Base-by-base conservation (phyloP, 2,329 filamentous ascomycete species). In the Fusarium mexicanum region DNA sequence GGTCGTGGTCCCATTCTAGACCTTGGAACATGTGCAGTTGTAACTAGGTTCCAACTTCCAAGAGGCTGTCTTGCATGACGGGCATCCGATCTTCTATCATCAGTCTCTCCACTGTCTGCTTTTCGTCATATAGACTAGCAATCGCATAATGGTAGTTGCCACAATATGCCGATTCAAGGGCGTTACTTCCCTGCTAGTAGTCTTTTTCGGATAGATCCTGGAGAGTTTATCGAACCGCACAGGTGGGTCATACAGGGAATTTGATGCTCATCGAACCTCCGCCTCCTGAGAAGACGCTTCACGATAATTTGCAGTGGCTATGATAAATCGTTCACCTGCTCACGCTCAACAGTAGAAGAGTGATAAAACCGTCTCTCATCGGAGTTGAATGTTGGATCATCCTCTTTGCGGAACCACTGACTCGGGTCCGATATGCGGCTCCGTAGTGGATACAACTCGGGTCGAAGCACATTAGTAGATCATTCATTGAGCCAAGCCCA, bases 341-440 rank as follows among this genome's bases (percentile, higher is more conserved):
- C 3, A 54, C 3, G 3, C 5, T 22, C 1, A 22, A 9, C 9
- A 17, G 22, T 5, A 14, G 2, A 35, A 6, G 18, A 37, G 9
- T 12, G 14, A 17, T 16, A 2, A 22, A 54, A 11, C 13, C 8
- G 33, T 22, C 14, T 26, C 9, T 24, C 7, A 17, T 17, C 26
- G 24, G 2, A 22, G 10, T 54, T n/a, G 8, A 6, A 17, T 26
- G 11, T 8, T n/a, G 35, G 24, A 38, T 29, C 51, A 29, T 40
- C 13, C 4, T 35, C 59, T 48, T 22, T 55, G 37, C 61, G 41
- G 54, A 31, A 37, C 29, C 40, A 47, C 64, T n/a, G 14, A n/a
- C 10, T 44, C 35, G 66, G 60, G 29, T 70, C 65, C 68, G 66
- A 53, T 35, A 65, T 64, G 53, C 46, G 67, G 66, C 68, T 61